Evolutionary conservation across 805 yeast species (phyloP).

Genomic region (Hanseniaspora nectarophila): DNA sequence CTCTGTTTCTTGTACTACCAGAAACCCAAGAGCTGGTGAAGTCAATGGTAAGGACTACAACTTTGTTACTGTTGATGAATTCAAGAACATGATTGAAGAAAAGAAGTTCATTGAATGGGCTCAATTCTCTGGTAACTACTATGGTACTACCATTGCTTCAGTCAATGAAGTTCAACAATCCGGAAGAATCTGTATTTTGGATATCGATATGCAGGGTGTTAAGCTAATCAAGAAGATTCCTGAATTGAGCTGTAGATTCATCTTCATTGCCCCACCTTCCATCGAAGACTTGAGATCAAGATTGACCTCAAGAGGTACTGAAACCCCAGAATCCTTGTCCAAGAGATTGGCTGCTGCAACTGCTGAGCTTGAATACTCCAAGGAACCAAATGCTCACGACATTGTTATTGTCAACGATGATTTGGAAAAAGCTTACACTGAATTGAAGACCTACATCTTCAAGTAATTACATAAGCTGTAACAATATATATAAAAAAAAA

Average conservation of each 20-base stretch:
- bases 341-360: constrained; percentile 80
- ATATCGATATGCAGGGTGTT: constrained; percentile 99
- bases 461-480: constrained; percentile 21
- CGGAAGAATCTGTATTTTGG: constrained; percentile 77
- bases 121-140: constrained; percentile 92
- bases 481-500: no score
- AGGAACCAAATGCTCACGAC: constrained; percentile 81
- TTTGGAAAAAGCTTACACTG: constrained; percentile 72
- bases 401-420: constrained; percentile 79
- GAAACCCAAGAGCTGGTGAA: constrained; percentile 88
- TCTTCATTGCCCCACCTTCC: constrained; percentile 89
- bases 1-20: constrained; percentile 79
- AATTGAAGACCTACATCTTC: constrained; percentile 67
- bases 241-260: constrained; percentile 66
- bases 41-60: constrained; percentile 79
- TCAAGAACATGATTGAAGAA: constrained; percentile 61
- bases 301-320: constrained; percentile 86
- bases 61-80: constrained; percentile 67
- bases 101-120: constrained; percentile 92
- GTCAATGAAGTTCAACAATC: constrained; percentile 48
- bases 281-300: constrained; percentile 64
- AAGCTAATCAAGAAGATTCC: constrained; percentile 68
- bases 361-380: constrained; percentile 78
- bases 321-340: constrained; percentile 69
- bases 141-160: constrained; percentile 83